These are phyloP conservation scores for Firmiana major DNA, from an alignment of 345 rosid species.

Conservation along the genomic window DNA sequence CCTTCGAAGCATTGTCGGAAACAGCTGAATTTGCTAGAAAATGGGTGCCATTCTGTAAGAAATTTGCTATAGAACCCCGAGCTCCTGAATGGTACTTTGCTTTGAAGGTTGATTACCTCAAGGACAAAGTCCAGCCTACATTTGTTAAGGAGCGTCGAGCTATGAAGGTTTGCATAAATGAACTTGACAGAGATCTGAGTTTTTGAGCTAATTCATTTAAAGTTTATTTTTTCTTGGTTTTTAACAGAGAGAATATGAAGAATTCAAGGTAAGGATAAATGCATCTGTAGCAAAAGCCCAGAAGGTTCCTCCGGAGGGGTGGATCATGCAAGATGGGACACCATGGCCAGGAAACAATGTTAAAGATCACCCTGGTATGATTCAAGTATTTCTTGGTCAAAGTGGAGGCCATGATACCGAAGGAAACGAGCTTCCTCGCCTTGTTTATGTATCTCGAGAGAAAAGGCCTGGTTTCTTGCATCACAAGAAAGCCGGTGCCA, in stretches of 20 bases:
- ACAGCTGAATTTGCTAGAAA: constrained; percentile 78
- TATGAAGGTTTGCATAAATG: constrained; percentile 63
- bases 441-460: constrained; percentile 89
- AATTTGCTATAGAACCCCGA: constrained; percentile 61
- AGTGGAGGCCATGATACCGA: constrained; percentile 83
- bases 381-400: constrained; percentile 86
- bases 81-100: constrained; percentile 79
- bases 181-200: not conserved
- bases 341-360: constrained; percentile 99
- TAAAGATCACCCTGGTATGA: constrained; percentile 98
- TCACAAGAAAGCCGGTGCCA: constrained; percentile 98
- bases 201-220: not conserved
- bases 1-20: constrained; percentile 81
- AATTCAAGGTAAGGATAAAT: constrained; percentile 88
- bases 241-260: constrained; percentile 90
- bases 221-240: not conserved
- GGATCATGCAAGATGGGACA: constrained; percentile 99
- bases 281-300: constrained; percentile 83
- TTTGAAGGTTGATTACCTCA: constrained; percentile 80
- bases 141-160: constrained; percentile 95
- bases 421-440: constrained; percentile 82
- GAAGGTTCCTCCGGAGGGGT: constrained; percentile 82
- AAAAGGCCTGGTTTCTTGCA: constrained; percentile 82
- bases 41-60: constrained; percentile 95
- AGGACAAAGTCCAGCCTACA: constrained; percentile 96